Base-by-base conservation (phyloP, 1,139 yeast genomes). In the Kurtzmaniella quercitrusa region DNA sequence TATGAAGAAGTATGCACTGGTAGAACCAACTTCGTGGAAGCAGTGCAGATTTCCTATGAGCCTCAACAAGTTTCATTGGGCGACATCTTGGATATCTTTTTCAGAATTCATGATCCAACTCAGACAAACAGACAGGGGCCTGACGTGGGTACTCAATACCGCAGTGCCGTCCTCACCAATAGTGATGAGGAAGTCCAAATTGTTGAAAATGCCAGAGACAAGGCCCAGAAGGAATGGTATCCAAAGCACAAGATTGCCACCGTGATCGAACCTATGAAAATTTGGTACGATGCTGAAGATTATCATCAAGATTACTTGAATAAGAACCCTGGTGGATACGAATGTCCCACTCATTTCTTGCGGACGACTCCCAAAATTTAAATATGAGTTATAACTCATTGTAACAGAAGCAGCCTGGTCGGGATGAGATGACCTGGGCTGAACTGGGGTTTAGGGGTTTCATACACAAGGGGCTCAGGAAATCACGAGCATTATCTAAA, bases 231-330 rank as follows among this genome's bases (percentile, higher is more conserved):
- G 40, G 60, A 54, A 23, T 73, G 73, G 73, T 73, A 71, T 51
- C 77, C 78, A 14, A 61, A 68, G 46, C 64, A 71, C 47, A 50
- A 55, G 36, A 59, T 65, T 16, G 85, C 71, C 42, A 89, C 98
- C 1, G 67, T 68, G 41, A 78, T 91, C 43, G 87, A 79, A 54
- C 85, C 88, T 14, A 74, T 88, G 42, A 62, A 71, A 43, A 71
- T 71, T 44, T 93, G 88, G 76, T 83, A 83, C 68, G 96, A 91
- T 57, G 98, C 98, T 16, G 98, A 93, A 63, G 89, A 82, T 34
- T 93, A 91, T 61, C 98, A 93, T 61, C 98, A 93, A 59, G 58
- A 76, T 47, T 93, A 93, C 61, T 71, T 91, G 56, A 72, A 74
- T 43, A 82, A 79, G 56, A 88, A 91, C 59, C 95, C 96, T 1